A percentile compares a stretch with the other conserved stretches of the same genome.
Evolutionary conservation across 2,329 filamentous ascomycete species (phyloP).

Genomic region (Paraphaeosphaeria minitans): DNA sequence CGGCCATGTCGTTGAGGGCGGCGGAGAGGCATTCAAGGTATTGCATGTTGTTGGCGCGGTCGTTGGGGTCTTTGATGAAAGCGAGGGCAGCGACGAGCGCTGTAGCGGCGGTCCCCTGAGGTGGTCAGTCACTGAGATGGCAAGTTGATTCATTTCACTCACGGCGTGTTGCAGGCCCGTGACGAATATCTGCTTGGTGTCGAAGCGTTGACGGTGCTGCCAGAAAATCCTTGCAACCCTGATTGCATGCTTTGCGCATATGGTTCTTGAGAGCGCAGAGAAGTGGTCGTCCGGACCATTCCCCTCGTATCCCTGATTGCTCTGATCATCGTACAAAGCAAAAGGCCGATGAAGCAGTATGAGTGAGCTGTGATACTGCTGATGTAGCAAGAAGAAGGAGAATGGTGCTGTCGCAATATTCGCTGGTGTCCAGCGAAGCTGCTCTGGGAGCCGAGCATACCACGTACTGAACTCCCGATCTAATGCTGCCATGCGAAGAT

Average conservation of each 20-base stretch:
- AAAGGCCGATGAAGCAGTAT: slow-evolving; percentile 61
- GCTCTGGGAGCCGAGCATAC: slow-evolving; percentile 59
- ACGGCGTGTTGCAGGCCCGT: slow-evolving; percentile 59
- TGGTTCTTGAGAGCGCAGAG: slow-evolving; percentile 55
- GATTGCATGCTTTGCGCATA: slow-evolving; percentile 62
- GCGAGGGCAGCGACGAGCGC: slow-evolving; percentile 58
- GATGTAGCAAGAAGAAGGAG: slow-evolving; percentile 60
- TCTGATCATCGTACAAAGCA: slow-evolving; percentile 56
- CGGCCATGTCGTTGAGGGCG: slow-evolving; percentile 59
- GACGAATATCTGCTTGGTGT: slow-evolving; percentile 57
- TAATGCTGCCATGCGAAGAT: slow-evolving; percentile 57
- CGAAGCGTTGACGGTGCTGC: slow-evolving; percentile 60
- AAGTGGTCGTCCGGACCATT: slow-evolving; percentile 49
- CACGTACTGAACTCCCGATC: slow-evolving; percentile 61
- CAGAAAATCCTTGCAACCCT: slow-evolving; percentile 60
- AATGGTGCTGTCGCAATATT: slow-evolving; percentile 45
- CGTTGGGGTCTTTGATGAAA: slow-evolving; percentile 46
- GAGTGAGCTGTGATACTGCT: slow-evolving; percentile 61
- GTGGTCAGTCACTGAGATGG: slow-evolving; percentile 6
- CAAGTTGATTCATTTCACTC: slow-evolving; percentile 14
- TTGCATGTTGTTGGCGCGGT: slow-evolving; percentile 51
- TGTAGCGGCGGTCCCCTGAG: slow-evolving; percentile 58
- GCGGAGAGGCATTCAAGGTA: slow-evolving; percentile 61
- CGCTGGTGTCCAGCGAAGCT: slow-evolving; percentile 43
- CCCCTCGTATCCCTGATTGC: slow-evolving; percentile 42